phyloP scores from a whole-genome alignment of 2,329 filamentous ascomycete genomes.

The Cladosporium sp. region DNA sequence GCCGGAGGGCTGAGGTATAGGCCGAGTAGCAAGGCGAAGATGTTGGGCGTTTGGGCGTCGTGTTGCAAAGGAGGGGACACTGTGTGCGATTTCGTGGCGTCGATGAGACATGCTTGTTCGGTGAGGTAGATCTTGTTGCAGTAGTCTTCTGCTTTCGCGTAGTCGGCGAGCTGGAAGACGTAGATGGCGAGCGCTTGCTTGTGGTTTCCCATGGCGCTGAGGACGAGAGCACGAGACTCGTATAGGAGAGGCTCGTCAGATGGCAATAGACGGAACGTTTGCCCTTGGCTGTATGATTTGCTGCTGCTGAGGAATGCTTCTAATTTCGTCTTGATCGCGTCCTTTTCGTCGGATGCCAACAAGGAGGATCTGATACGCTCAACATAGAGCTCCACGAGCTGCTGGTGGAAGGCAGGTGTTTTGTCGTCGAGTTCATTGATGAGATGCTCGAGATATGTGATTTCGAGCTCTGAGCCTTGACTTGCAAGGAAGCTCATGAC shows the following conservation, averaged over 20 bases:
- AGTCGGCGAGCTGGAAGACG: conserved; percentile 88
- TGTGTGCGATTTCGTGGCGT: conserved; percentile 18
- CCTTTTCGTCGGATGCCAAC: conserved; percentile 31
- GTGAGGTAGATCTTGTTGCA: conserved; percentile 79
- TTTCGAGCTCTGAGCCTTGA: conserved; percentile 68
- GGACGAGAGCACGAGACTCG: conserved; percentile 82
- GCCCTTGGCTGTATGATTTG: conserved; percentile 64
- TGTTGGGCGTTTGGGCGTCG: conserved; percentile 48
- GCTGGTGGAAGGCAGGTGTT: conserved; percentile 83
- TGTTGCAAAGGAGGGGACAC: not conserved
- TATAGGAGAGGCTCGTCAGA: conserved; percentile 79
- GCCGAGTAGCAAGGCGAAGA: conserved; percentile 86
- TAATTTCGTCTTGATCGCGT: conserved; percentile 52
- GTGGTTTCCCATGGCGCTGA: conserved; percentile 93
- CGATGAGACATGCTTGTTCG: conserved; percentile 32
- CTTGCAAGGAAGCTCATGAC: conserved; percentile 70
- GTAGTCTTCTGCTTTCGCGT: conserved; percentile 91
- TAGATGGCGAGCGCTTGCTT: conserved; percentile 96
- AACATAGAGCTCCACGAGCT: conserved; percentile 70
- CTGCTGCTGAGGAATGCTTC: conserved; percentile 72
- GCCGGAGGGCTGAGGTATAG: conserved; percentile 83
- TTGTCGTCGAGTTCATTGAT: conserved; percentile 81
- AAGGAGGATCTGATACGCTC: conserved; percentile 44
- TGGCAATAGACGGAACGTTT: conserved; percentile 71
- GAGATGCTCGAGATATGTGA: conserved; percentile 84